Conservation (phyloP, 768 basidiomycete genomes). For the Mrakia blollopis region DNA sequence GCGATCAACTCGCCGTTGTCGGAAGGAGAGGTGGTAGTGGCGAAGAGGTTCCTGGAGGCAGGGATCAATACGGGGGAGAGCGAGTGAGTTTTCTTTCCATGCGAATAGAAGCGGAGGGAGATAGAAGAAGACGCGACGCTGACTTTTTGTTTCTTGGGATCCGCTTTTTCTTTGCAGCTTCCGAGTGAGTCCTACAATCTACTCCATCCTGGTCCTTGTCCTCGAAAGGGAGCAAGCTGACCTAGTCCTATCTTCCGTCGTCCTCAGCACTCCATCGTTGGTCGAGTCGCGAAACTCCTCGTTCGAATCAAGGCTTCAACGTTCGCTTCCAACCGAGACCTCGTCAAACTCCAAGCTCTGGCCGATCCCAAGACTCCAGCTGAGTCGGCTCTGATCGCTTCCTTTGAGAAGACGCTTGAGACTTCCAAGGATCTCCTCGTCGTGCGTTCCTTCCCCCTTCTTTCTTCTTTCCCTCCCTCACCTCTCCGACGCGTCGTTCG, state of each 20-base stretch:
- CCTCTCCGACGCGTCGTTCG: background rate
- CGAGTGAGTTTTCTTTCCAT: slow-evolving; percentile 16
- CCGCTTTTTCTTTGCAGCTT: background rate
- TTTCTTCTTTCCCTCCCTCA: background rate
- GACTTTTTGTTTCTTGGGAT: background rate
- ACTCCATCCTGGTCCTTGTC: no score
- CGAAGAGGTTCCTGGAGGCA: slow-evolving; percentile 9
- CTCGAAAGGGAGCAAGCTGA: no score
- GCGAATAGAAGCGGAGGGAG: background rate
- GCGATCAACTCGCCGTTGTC: slow-evolving; percentile 11
- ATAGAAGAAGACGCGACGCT: background rate
- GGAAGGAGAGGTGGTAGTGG: slow-evolving; percentile 12
- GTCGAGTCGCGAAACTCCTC: background rate
- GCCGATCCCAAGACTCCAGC: slow-evolving; percentile 5
- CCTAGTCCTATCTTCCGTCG: background rate
- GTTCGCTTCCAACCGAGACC: slow-evolving; percentile 16
- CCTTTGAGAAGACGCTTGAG: background rate
- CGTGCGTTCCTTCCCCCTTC: slow-evolving; percentile 9
- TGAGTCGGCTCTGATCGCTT: background rate
- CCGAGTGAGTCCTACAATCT: no score
- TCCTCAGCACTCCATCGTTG: slow-evolving; percentile 11
- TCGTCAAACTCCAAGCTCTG: background rate
- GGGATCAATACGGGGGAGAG: slow-evolving; percentile 26
- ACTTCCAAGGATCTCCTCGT: background rate
- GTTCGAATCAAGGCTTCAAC: slow-evolving; percentile 22